Conservation (phyloP, 164 flowering plant species). For the Aristolochia californica region DNA sequence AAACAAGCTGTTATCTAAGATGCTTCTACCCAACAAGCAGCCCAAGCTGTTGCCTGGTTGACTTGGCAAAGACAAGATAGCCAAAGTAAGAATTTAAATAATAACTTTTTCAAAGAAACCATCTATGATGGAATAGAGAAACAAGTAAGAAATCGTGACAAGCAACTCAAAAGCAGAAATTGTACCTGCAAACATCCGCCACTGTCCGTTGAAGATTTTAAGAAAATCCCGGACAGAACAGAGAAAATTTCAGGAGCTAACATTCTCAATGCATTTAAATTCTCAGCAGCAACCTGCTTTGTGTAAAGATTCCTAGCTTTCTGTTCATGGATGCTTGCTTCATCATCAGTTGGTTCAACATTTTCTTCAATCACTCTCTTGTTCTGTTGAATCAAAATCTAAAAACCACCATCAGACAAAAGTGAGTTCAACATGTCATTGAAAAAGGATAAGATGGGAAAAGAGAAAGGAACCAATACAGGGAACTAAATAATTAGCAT, state of each 20-base stretch:
- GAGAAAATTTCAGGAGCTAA: constrained; percentile 48
- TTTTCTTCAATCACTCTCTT: constrained; percentile 39
- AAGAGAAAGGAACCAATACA: neutral
- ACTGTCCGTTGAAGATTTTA: constrained; percentile 46
- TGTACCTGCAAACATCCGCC: constrained; percentile 81
- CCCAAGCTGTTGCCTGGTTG: no score
- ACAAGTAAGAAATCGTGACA: no score
- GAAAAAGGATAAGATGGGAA: neutral
- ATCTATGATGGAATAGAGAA: no score
- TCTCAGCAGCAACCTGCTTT: constrained; percentile 46
- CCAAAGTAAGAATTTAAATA: no score
- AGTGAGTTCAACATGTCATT: neutral
- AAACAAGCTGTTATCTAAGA: no score
- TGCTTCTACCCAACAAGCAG: no score
- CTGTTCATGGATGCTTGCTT: constrained; percentile 27
- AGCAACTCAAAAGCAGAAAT: no score
- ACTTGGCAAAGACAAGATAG: no score
- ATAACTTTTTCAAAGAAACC: no score
- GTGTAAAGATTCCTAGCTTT: constrained; percentile 50
- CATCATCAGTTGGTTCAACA: constrained; percentile 21
- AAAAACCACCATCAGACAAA: neutral
- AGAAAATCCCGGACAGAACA: constrained; percentile 39
- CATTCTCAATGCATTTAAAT: constrained; percentile 45
- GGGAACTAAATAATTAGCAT: neutral
- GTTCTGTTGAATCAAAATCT: constrained; percentile 72